phyloP scores from a whole-genome alignment of 768 basidiomycete genomes.

The Boletus subparvulus region DNA sequence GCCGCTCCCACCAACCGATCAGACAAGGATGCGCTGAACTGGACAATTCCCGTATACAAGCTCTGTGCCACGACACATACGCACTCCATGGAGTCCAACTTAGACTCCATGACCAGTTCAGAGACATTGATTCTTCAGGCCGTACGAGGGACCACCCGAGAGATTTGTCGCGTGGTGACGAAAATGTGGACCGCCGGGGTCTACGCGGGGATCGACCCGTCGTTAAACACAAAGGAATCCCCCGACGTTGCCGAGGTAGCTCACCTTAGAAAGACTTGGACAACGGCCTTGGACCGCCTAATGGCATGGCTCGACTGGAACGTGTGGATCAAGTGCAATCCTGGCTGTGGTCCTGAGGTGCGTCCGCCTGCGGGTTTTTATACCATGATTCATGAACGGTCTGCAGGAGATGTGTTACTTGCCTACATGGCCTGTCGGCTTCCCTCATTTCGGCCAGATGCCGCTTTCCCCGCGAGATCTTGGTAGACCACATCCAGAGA shows the following conservation, averaged over 20 bases:
- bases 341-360: conserved; percentile 47
- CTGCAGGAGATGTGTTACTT: conserved; percentile 29
- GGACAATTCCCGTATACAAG: conserved; percentile 33
- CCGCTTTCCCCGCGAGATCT: not conserved
- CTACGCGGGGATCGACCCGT: conserved; percentile 15
- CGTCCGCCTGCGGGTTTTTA: conserved; percentile 5
- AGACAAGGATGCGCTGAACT: conserved; percentile 7
- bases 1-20: conserved; percentile 6
- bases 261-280: conserved; percentile 33
- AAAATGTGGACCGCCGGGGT: conserved; percentile 48
- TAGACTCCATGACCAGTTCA: conserved; percentile 23
- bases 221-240: conserved; percentile 1
- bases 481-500: not conserved
- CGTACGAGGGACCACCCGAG: conserved; percentile 37
- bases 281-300: conserved; percentile 31
- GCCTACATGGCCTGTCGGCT: conserved; percentile 24
- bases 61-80: conserved; percentile 33
- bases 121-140: conserved; percentile 29
- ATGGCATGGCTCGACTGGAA: conserved; percentile 57
- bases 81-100: not conserved
- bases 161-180: conserved; percentile 48
- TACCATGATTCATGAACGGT: not conserved
- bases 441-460: not conserved
- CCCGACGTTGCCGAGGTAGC: conserved; percentile 1
- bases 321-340: conserved; percentile 48